Conservation (phyloP, 2,329 filamentous ascomycete species). For the Corniculantispora saksenae region DNA sequence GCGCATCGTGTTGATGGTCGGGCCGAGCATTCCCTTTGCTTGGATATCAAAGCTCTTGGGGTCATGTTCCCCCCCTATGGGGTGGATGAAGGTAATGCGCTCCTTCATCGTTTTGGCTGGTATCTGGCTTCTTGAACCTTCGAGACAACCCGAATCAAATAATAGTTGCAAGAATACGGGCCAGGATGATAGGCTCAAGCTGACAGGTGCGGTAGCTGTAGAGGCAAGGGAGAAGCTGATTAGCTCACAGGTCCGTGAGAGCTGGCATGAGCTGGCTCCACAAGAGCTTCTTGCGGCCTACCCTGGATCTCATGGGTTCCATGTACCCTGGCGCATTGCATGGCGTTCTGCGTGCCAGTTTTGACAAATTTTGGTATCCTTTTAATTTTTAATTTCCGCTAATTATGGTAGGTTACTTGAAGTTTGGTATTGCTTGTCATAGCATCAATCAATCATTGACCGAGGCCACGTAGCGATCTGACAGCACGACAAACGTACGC, state of each 20-base stretch:
- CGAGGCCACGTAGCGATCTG: too few species aligned
- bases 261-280: slow-evolving; percentile 7
- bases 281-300: slow-evolving; percentile 2
- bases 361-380: too few species aligned
- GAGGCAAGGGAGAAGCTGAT: neutral
- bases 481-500: too few species aligned
- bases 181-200: neutral
- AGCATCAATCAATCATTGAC: too few species aligned
- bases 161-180: neutral
- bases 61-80: slow-evolving; percentile 63
- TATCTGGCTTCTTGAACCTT: neutral
- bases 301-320: neutral
- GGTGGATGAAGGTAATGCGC: slow-evolving; percentile 76
- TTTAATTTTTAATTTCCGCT: too few species aligned
- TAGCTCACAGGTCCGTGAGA: neutral
- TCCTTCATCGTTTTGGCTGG: slow-evolving; percentile 60
- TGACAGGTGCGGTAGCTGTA: neutral
- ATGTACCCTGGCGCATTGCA: neutral
- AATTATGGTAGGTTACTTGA: too few species aligned
- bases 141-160: neutral
- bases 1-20: slow-evolving; percentile 64
- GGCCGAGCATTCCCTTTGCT: slow-evolving; percentile 55
- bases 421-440: too few species aligned
- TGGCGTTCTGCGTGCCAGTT: neutral
- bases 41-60: slow-evolving; percentile 63